These are phyloP conservation scores for Chenopodium berlandieri DNA, from an alignment of 148 eudicot genomes.

Conservation along the genomic window DNA sequence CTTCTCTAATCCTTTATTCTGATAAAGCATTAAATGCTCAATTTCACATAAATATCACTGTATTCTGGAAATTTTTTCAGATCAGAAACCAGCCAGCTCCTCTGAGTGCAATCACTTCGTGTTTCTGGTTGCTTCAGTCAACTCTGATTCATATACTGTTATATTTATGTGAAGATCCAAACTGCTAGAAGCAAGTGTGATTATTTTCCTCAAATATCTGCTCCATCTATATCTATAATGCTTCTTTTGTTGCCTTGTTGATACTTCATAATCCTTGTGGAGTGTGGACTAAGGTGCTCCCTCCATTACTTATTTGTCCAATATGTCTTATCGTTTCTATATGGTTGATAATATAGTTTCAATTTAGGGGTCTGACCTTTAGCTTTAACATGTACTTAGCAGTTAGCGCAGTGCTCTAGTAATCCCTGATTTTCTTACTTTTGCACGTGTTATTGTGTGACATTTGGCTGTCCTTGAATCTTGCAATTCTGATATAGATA, in stretches of 20 bases:
- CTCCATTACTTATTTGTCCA: background rate
- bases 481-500: background rate
- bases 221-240: background rate
- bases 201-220: background rate
- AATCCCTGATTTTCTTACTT: background rate
- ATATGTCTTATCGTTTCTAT: background rate
- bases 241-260: background rate
- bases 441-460: background rate
- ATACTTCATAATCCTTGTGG: background rate
- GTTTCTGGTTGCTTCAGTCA: background rate
- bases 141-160: background rate
- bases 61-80: background rate
- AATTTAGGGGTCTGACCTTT: background rate
- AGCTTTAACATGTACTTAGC: background rate
- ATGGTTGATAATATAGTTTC: background rate
- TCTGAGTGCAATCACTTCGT: background rate
- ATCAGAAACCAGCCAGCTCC: background rate
- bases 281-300: background rate
- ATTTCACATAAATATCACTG: background rate
- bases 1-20: background rate
- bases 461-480: background rate
- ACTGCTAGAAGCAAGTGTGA: background rate
- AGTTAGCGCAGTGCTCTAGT: background rate
- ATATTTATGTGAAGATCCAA: background rate
- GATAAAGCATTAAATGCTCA: background rate